Conservation (phyloP, 2,329 filamentous ascomycete genomes). For the Penicillium fuscoglaucum region DNA sequence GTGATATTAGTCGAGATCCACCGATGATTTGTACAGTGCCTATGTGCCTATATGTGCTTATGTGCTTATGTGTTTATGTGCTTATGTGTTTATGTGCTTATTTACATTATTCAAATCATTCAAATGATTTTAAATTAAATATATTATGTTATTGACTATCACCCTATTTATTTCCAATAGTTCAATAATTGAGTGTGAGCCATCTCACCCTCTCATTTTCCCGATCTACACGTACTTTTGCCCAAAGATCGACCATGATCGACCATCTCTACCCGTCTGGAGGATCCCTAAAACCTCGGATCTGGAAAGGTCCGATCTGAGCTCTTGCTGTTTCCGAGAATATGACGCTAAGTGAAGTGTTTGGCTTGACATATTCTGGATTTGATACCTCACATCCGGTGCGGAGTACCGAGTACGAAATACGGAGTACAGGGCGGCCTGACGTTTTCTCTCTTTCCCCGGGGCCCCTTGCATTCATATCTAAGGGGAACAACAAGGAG, state of each 20-base stretch:
- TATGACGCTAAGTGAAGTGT: background rate
- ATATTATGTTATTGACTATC: background rate
- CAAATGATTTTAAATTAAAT: background rate
- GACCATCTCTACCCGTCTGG: slow-evolving; percentile 16
- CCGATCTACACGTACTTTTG: background rate
- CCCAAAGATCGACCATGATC: background rate
- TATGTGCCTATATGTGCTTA: no score
- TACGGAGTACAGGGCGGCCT: background rate
- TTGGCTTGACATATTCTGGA: background rate
- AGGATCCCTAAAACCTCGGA: slow-evolving; percentile 12
- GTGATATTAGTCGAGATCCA: background rate
- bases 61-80: no score
- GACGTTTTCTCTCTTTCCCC: background rate
- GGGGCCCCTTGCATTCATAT: background rate
- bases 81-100: no score
- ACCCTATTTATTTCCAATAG: slow-evolving; percentile 6
- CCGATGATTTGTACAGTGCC: background rate
- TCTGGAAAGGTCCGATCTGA: background rate
- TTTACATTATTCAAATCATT: background rate
- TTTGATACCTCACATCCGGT: slow-evolving; percentile 25
- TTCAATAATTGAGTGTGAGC: background rate
- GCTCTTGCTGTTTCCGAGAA: background rate
- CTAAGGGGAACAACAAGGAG: background rate
- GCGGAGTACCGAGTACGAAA: background rate
- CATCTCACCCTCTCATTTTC: slow-evolving; percentile 8